phyloP scores from a whole-genome alignment of 495 filamentous ascomycete genomes.

The Apiosordaria backusii region DNA sequence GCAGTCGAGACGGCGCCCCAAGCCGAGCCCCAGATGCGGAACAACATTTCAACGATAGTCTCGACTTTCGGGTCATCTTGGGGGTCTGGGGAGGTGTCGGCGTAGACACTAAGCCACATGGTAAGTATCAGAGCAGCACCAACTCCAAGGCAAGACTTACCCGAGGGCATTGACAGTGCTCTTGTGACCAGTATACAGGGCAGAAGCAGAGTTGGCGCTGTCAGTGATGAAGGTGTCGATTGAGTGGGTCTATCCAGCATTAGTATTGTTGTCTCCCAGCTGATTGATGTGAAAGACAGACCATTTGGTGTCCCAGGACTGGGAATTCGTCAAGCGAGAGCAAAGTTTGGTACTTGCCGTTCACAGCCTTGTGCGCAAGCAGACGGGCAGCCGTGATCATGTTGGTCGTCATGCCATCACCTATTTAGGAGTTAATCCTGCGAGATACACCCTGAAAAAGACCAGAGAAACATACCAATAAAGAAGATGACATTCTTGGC shows the following conservation, averaged over 20 bases:
- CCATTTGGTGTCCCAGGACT: constrained; percentile 66
- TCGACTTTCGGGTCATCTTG: constrained; percentile 77
- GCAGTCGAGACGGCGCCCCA: constrained; percentile 61
- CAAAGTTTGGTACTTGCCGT: constrained; percentile 66
- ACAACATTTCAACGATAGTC: constrained; percentile 68
- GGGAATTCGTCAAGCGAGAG: constrained; percentile 71
- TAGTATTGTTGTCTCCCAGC: neutral
- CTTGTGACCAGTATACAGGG: constrained; percentile 73
- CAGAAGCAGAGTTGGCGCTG: constrained; percentile 70
- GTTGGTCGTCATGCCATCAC: constrained; percentile 75
- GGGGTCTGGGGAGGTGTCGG: constrained; percentile 58
- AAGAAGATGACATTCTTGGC: constrained; percentile 77
- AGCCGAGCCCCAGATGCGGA: constrained; percentile 53
- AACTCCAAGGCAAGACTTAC: constrained; percentile 22
- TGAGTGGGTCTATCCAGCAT: constrained; percentile 51
- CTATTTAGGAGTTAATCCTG: too few relatives aligned
- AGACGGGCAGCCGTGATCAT: constrained; percentile 71
- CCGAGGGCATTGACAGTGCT: constrained; percentile 68
- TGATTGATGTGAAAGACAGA: neutral
- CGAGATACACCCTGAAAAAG: too few relatives aligned
- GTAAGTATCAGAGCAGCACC: too few relatives aligned
- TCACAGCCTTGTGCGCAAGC: constrained; percentile 69
- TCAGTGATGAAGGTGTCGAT: constrained; percentile 75
- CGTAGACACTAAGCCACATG: constrained; percentile 51
- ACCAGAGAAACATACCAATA: constrained; percentile 46